Base-by-base conservation (phyloP, 495 filamentous ascomycete genomes). In the Xylaria acuta region DNA sequence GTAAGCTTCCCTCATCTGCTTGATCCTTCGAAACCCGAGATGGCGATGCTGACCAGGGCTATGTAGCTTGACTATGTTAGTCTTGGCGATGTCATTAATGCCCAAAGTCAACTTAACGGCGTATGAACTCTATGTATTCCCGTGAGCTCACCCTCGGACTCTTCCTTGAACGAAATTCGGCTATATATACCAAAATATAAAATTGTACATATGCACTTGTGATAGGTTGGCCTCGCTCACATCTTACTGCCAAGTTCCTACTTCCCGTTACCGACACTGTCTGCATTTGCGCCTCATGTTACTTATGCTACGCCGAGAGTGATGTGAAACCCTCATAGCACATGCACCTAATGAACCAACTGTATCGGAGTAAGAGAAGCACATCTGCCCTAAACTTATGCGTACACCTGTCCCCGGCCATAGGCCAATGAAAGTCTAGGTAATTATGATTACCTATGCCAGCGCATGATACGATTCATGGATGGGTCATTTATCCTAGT, bases 1-100 rank as follows among this genome's bases (percentile, higher is more conserved):
- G 93, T 97, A 5, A 74, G 80, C 74, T 36, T 12, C 6, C 32
- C 30, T 32, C 54, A 47, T 22, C 32, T 16, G 18, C 22, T 27
- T 12, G 22, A 36, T 27, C 2, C 4, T 47, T 59, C 25, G 38
- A 54, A 38, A 22, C 25, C 12, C 4, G 11, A 22, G 6, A 36
- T 6, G 2, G 27, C 1, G 40, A 47, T 63, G 47, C 73, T 79
- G 53, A 79, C 64, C 7, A 30, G 6, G 25, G 22, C 8, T 34
- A 4, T n/a, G 25, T 22, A 79, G 77, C 77, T 79, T 65, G 77
- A 79, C 38, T 79, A 74, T 20, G 77, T 79, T 18, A 68, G 59
- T 64, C 0, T 64, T 27, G 77, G 77, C 32, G 71, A 77, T 40
- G 67, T 70, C 9, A 76, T 79, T 49, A 32, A 59, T 18, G 73